Base-by-base conservation (phyloP, 345 rosid genomes). In the Rhizophora mangle region DNA sequence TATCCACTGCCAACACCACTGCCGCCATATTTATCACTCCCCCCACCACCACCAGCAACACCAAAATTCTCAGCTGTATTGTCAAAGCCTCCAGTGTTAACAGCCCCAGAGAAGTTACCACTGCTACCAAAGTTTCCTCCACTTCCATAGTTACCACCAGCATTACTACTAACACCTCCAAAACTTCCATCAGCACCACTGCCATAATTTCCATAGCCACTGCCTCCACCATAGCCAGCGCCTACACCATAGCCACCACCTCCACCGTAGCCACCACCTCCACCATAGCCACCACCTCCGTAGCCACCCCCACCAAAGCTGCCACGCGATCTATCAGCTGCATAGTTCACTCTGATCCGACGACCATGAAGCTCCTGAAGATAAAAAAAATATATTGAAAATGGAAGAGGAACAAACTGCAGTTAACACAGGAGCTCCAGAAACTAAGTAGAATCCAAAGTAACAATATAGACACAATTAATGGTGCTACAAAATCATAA, bases 281-380 rank as follows among this genome's bases (percentile, higher is more conserved):
- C 73, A 8, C 68, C 64, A 21, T 27, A 63, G 5, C 72, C 77
- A 0, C 74, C 70, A 30, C 54, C 64, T 1, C 74, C 74, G 6
- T 52, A 67, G 11, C 18, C 49, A 7, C 59, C 60, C 0, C 63
- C 63, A 0, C 71, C 70, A 67, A 55, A 55, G 32, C 10, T 13
- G 22, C 54, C 71, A 37, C 78, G 83, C 51, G 85, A 61, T 76
- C 87, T 83, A 10, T 94, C 98, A 67, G 78, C 52, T 67, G 98
- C 98, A 85, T 79, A 88, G 74, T 89, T 86, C 69, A 94, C 98
- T 80, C 82, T 89, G 32, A 94, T 80, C 8, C 68, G 68, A 69
- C 96, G 86, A 51, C 97, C 98, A 72, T 85, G 83, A 56, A 91
- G 93, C 54, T 82, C 89, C 96, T 94, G 83, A 20, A 20, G 49